These are phyloP conservation scores for Zymoseptoria tritici DNA, from an alignment of 2,329 filamentous ascomycete species.

Conservation along the genomic window DNA sequence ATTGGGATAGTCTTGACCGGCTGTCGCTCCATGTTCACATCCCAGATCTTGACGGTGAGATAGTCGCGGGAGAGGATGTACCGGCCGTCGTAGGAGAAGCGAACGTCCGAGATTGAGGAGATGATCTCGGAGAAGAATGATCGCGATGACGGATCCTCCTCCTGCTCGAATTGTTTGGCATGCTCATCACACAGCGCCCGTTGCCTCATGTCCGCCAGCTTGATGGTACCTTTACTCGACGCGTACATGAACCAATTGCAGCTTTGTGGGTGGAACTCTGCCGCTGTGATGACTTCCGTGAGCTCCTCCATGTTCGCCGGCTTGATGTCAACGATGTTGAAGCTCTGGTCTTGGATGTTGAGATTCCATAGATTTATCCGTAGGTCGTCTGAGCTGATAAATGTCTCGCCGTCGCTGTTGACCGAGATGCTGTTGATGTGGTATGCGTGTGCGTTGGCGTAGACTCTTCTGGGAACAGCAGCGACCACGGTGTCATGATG, in stretches of 20 bases:
- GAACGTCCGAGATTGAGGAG: conserved; percentile 96
- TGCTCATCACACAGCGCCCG: conserved; percentile 94
- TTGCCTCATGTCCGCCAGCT: conserved; percentile 96
- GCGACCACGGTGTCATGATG: conserved; percentile 98
- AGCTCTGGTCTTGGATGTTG: conserved; percentile 98
- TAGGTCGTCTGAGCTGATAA: conserved; percentile 96
- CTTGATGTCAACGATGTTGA: conserved; percentile 99
- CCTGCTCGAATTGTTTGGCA: conserved; percentile 95
- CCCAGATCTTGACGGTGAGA: conserved; percentile 98
- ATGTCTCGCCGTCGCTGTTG: conserved; percentile 98
- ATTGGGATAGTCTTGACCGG: conserved; percentile 98
- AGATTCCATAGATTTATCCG: conserved; percentile 98
- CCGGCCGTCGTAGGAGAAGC: conserved; percentile 90
- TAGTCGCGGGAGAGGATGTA: conserved; percentile 98
- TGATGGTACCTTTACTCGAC: conserved; percentile 97
- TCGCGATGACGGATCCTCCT: conserved; percentile 91
- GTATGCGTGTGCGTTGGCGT: conserved; percentile 96
- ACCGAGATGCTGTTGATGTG: conserved; percentile 99
- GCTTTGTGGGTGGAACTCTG: conserved; percentile 92
- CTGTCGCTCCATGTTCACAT: conserved; percentile 97
- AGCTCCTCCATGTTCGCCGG: conserved; percentile 99
- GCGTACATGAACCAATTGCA: conserved; percentile 99
- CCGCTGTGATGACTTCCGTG: conserved; percentile 96
- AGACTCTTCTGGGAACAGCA: conserved; percentile 89
- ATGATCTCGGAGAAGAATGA: conserved; percentile 99